These are phyloP conservation scores for Gymnopilus junonius DNA, from an alignment of 768 basidiomycete species.

Conservation along the genomic window DNA sequence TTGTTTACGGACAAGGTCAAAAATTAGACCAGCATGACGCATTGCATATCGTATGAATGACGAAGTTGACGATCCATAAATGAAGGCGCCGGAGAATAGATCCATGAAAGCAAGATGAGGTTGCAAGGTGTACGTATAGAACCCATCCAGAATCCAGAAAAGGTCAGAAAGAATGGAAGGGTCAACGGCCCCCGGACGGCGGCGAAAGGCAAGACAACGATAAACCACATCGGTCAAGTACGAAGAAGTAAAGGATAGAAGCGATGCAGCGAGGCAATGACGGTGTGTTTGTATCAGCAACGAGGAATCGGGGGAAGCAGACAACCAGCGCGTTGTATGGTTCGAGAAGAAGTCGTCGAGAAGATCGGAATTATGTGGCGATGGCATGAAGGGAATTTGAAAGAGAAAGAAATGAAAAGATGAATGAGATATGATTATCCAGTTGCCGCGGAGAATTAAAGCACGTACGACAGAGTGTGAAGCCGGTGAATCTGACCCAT, in stretches of 20 bases:
- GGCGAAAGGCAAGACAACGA: constrained; percentile 1
- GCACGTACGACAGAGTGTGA: constrained; percentile 52
- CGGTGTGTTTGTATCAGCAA: constrained; percentile 2
- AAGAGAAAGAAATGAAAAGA: constrained; percentile 3
- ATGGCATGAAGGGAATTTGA: constrained; percentile 3
- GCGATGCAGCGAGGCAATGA: not conserved
- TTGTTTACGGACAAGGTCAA: not conserved
- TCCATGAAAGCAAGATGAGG: not conserved
- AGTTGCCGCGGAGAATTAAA: constrained; percentile 6
- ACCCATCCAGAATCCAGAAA: not conserved
- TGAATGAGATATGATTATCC: constrained; percentile 12
- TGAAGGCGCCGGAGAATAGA: not conserved
- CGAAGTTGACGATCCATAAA: not conserved
- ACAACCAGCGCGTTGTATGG: constrained; percentile 1
- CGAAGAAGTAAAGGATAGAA: constrained; percentile 6
- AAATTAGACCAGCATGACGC: not conserved
- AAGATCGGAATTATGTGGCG: constrained; percentile 8
- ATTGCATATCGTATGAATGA: not conserved
- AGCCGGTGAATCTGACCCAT: constrained; percentile 56
- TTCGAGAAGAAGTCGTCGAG: constrained; percentile 4
- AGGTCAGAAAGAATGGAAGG: not conserved
- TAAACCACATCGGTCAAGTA: constrained; percentile 1
- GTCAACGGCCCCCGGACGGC: not conserved
- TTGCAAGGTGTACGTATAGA: not conserved
- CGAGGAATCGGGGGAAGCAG: constrained; percentile 4